A percentile compares a stretch with the other conserved stretches of the same genome.
phyloP scores from a whole-genome alignment of 495 filamentous ascomycete species.

The Pseudotulostoma volvatum region DNA sequence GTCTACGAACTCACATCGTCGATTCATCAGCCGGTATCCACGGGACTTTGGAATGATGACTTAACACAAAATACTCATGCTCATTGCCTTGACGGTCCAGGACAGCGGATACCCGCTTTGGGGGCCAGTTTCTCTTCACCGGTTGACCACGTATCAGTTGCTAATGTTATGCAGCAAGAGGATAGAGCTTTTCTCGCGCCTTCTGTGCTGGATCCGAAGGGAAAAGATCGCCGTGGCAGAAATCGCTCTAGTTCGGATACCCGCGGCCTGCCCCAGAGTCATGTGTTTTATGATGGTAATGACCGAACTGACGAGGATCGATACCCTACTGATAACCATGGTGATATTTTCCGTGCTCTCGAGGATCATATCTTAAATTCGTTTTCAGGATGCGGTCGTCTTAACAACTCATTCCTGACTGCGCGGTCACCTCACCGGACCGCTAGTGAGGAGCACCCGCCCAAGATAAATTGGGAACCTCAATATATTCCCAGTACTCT shows the following conservation, averaged over 20 bases:
- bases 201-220: constrained; percentile 6
- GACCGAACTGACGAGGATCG: constrained; percentile 1
- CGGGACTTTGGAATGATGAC: background rate
- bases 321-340: constrained; percentile 5
- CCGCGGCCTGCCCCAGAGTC: constrained; percentile 11
- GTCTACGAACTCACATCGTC: background rate
- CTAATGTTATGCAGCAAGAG: background rate
- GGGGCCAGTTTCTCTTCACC: background rate
- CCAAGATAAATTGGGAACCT: constrained; percentile 15
- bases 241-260: constrained; percentile 19
- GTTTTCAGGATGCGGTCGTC: constrained; percentile 50
- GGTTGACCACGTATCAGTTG: constrained; percentile 2
- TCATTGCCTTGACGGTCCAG: background rate
- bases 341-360: constrained; percentile 45
- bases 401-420: constrained; percentile 56
- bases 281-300: constrained; percentile 6
- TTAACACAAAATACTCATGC: background rate
- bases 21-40: background rate
- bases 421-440: constrained; percentile 23
- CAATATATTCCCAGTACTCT: constrained; percentile 7
- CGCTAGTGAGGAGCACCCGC: constrained; percentile 23
- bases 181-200: background rate
- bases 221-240: constrained; percentile 10
- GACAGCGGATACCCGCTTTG: background rate
- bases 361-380: constrained; percentile 59